Evolutionary conservation across 2,329 filamentous ascomycete genomes (phyloP), one percentile per base, ranked within the genome.

Genomic region (Fusarium sp.): DNA sequence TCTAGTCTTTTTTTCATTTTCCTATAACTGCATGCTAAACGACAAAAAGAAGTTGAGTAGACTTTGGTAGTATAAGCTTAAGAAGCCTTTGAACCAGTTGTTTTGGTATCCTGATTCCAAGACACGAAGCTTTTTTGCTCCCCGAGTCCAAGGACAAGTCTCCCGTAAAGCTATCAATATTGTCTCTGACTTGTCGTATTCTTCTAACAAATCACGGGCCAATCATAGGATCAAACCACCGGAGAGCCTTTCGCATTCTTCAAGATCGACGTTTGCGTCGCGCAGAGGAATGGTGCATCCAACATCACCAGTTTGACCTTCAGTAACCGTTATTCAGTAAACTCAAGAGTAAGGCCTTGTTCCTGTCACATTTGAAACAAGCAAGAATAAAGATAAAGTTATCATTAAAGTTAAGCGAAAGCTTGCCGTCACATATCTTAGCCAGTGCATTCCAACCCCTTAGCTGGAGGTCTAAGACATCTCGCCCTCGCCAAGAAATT

Each of bases 381-480:
- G 31, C n/a, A 7, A 45, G 14, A 29, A 50, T 18, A 38, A 42
- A 15, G 29, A 44, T 44, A 60, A 47, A 29, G n/a, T 56, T 29
- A 38, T 8, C 4, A 27, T 38, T 54, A 64, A 54, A 46, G 49
- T 59, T 56, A 17, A 17, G 18, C 36, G 36, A 31, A 22, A 54
- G 22, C 29, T 29, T 9, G 22, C 33, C 14, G 35, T 71, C 69
- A 72, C 69, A 71, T 71, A 72, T 57, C 33, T 54, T 15, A 8
- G 17, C 17, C 15, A 20, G 6, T 33, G 5, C 68, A 71, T 72
- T 71, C 68, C 68, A 69, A 22, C 38, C 15, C 15, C 13, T 29
- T 20, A 31, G 13, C n/a, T n/a, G 7, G 9, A 18, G 18, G 39
- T 33, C 12, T 49, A 18, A 60, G 49, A 69, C 57, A 68, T 18